Conservation (phyloP, 345 rosid species). For the Hibiscus trionum region DNA sequence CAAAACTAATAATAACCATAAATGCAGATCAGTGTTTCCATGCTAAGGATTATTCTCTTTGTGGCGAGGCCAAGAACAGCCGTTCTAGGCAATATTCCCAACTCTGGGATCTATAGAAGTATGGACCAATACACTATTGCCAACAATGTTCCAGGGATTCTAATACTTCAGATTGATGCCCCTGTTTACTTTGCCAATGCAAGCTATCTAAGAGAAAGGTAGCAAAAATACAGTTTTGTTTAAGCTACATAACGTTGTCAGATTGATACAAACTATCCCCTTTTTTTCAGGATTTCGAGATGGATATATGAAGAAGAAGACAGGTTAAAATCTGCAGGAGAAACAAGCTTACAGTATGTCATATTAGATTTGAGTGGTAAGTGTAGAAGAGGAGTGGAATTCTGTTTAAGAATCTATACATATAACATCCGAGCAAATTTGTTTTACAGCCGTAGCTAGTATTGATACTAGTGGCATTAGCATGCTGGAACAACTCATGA, state of each 20-base stretch:
- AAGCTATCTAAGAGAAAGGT: constrained; percentile 91
- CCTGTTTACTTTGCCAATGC: constrained; percentile 87
- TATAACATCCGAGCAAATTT: background rate
- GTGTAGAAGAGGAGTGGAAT: background rate
- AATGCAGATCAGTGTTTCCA: constrained; percentile 56
- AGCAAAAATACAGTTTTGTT: background rate
- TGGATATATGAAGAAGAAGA: constrained; percentile 90
- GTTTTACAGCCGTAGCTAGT: constrained; percentile 61
- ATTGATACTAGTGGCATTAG: constrained; percentile 96
- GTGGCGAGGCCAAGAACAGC: constrained; percentile 76
- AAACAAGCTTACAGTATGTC: constrained; percentile 54
- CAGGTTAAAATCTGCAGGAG: constrained; percentile 50
- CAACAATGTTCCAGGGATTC: constrained; percentile 52
- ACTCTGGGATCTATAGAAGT: constrained; percentile 65
- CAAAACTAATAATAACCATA: background rate
- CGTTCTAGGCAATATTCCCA: constrained; percentile 72
- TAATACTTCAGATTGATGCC: constrained; percentile 76
- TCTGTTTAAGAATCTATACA: background rate
- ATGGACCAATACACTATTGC: constrained; percentile 74
- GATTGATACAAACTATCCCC: background rate
- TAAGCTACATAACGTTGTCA: background rate
- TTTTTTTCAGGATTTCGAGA: constrained; percentile 52
- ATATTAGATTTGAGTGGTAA: constrained; percentile 74
- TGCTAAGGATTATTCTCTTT: constrained; percentile 58
- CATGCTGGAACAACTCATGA: constrained; percentile 80